phyloP scores from a whole-genome alignment of 2,329 filamentous ascomycete species.

The Fusarium zealandicum region DNA sequence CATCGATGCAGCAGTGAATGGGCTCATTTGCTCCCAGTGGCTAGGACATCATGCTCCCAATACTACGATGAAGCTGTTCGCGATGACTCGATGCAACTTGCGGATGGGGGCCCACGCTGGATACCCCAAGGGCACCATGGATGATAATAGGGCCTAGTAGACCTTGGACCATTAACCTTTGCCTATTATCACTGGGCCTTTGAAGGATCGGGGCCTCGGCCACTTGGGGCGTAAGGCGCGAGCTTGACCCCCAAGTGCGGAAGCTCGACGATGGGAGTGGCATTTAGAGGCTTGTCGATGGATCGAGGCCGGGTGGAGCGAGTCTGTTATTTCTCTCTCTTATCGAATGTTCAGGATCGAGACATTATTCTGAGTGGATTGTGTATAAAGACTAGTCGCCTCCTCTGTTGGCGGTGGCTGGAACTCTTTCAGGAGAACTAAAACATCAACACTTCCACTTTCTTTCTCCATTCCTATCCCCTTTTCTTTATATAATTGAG shows the following conservation, averaged over 20 bases:
- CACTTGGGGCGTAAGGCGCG: neutral
- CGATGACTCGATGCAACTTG: no score
- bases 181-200: no score
- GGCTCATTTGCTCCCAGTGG: no score
- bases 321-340: neutral
- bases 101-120: neutral
- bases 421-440: neutral
- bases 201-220: no score
- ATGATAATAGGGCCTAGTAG: neutral
- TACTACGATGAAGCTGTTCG: no score
- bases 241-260: neutral
- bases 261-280: neutral
- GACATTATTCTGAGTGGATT: neutral
- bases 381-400: constrained; percentile 7
- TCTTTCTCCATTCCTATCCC: neutral
- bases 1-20: no score
- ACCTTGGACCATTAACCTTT: neutral
- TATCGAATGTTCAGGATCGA: constrained; percentile 4
- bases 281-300: neutral
- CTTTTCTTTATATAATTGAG: neutral
- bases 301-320: neutral
- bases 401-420: constrained; percentile 1
- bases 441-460: neutral
- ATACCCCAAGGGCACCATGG: neutral
- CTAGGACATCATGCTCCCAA: no score